Base-by-base conservation (phyloP, 257 asterid species). In the Rehmannia glutinosa region DNA sequence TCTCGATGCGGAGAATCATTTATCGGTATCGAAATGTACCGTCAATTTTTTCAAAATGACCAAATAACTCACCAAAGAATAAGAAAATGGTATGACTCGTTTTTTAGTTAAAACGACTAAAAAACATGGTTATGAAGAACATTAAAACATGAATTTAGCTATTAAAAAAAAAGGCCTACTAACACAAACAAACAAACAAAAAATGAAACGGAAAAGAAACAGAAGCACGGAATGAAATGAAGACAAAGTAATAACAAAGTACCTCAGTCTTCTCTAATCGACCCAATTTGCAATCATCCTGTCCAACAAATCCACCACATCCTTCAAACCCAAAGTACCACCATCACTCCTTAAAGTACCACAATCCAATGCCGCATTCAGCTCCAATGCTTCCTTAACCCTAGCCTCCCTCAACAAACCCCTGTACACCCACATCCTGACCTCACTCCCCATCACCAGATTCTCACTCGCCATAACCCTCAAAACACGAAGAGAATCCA, bases 321-420 rank as follows among this genome's bases (percentile, higher is more conserved):
- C 64, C 58, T 55, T 62, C 11, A 35, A 49, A 38, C 16, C 39
- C 41, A 16, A 30, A 7, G 75, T 41, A 55, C 69, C 67, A 38
- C 59, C 71, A 47, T 72, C 78, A 69, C 53, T 74, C 47, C 79
- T 74, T 2, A 47, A 38, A 41, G 72, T 63, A 73, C 75, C 23
- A 56, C 56, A 30, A 9, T 51, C 71, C 76, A 85, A 74, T 53
- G 66, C 80, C 10, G 57, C 79, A 36, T 78, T 80, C 68, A 85
- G 10, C 20, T 78, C 78, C 80, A 73, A 55, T 12, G 84, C 86
- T 67, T 82, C 88, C 67, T 43, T 69, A 80, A 85, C 77, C 84
- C 91, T 82, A 51, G 91, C 88, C 72, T 85, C 88, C 77, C 84
- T 82, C 76, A 85, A 49, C 55, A 85, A 77, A 33, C 84, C 79